These are phyloP conservation scores for Fraxinus latifolia DNA, from an alignment of 305 asterid genomes.

Conservation along the genomic window DNA sequence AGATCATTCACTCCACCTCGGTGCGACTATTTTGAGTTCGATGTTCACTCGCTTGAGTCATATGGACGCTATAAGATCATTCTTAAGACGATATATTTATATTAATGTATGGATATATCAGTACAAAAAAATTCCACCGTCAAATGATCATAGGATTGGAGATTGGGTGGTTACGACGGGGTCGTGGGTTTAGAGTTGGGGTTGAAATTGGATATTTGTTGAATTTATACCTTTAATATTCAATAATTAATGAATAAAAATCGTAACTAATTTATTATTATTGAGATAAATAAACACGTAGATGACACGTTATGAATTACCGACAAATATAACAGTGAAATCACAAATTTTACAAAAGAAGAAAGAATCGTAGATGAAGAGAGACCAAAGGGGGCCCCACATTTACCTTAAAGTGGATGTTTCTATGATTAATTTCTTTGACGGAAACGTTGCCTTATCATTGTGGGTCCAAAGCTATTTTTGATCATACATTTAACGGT, in stretches of 20 bases:
- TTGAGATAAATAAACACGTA: background rate
- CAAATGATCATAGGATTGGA: no score
- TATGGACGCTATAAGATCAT: background rate
- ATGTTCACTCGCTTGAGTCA: background rate
- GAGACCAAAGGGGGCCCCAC: constrained; percentile 7
- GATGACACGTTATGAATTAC: background rate
- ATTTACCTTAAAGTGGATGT: background rate
- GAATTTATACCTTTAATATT: background rate
- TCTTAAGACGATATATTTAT: background rate
- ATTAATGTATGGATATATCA: no score
- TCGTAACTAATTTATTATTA: background rate
- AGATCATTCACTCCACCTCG: no score
- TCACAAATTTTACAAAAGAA: background rate
- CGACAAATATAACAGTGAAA: background rate
- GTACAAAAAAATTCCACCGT: no score
- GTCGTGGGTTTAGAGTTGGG: background rate
- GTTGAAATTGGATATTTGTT: background rate
- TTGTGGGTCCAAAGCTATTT: constrained; percentile 21
- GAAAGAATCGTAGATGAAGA: background rate
- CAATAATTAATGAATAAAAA: background rate
- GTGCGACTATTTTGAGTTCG: background rate
- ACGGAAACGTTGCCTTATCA: constrained; percentile 5
- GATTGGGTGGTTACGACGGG: background rate
- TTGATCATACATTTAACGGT: constrained; percentile 8
- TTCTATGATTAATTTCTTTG: background rate